Base-by-base conservation (phyloP, 257 asterid species). In the Cynanchum wilfordii region DNA sequence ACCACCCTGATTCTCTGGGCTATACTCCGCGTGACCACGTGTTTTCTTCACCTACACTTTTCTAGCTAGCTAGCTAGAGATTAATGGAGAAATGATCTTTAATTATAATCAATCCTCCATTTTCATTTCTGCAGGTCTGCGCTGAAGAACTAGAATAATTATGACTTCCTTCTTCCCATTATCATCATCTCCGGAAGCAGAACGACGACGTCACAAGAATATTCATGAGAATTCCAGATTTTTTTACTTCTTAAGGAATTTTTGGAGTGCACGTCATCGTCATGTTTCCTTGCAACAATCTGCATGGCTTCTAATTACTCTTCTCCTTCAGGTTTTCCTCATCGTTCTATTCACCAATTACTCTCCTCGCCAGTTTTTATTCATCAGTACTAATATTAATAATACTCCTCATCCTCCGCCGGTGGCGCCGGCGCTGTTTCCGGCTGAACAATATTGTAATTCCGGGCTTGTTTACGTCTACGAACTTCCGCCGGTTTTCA, bases 401-500 rank as follows among this genome's bases (percentile, higher is more conserved):
- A 42, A 8, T 42, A 42, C 47, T 7, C 47, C 12, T 7, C 40
- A 36, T 4, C 8, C 47, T 42, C 47, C 10, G 10, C 47, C 47
- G 1, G 2, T 11, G 7, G 9, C 44, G 1, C 12, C 47, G 7
- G 9, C 44, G 7, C 27, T 17, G 0, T 7, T 10, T 1, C 59
- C 5, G 29, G 20, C 4, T n/a, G 27, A n/a, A 8, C 22, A 51
- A 17, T 5, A 15, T 2, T 75, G 79, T 58, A 50, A 58, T 7
- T 25, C 71, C 5, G 79, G 79, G 17, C 27, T 40, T 49, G 85
- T 90, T 0, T 88, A 80, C 68, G 89, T 88, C 0, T 88, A 90
- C 69, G 84, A 90, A 4, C 91, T 88, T 29, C 93, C 97, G 0
- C 60, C 84, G 4, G 33, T 73, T 50, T 88, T 87, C 63, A 90